These are phyloP conservation scores for Stereum hirsutum DNA, from an alignment of 1,284 basidiomycete genomes.

Conservation along the genomic window DNA sequence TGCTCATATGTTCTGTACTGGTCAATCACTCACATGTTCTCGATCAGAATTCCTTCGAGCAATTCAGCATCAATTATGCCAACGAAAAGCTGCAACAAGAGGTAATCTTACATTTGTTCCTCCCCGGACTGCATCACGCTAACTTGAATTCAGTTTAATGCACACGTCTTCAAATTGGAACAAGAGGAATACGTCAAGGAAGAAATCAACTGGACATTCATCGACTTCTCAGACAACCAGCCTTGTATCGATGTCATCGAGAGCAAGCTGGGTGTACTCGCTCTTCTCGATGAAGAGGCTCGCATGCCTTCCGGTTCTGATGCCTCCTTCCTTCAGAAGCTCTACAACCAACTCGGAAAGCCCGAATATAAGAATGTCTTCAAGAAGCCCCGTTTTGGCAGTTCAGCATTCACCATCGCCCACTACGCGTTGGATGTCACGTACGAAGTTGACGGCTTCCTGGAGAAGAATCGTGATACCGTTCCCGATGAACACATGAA, in stretches of 20 bases:
- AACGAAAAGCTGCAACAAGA: constrained; percentile 98
- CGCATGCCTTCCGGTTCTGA: constrained; percentile 93
- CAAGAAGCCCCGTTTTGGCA: constrained; percentile 98
- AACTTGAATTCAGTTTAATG: constrained; percentile 66
- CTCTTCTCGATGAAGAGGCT: constrained; percentile 96
- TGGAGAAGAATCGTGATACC: constrained; percentile 99
- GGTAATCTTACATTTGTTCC: constrained; percentile 32
- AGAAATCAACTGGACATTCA: constrained; percentile 99
- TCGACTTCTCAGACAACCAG: constrained; percentile 98
- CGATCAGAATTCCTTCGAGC: constrained; percentile 89
- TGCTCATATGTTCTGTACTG: background rate
- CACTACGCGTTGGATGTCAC: constrained; percentile 98
- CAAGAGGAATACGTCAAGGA: constrained; percentile 99
- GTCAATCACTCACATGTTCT: background rate
- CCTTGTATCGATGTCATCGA: constrained; percentile 99
- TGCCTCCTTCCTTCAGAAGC: constrained; percentile 88
- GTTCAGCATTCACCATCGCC: constrained; percentile 94
- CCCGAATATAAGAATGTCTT: constrained; percentile 85
- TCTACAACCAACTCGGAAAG: constrained; percentile 81
- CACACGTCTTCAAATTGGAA: constrained; percentile 98
- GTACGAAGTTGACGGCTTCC: constrained; percentile 96
- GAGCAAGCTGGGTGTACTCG: constrained; percentile 91
- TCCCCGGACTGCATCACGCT: background rate
- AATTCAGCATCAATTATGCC: constrained; percentile 99
- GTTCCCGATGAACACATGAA: constrained; percentile 97